Percentiles rank a stretch among this genome's conserved stretches.
Evolutionary conservation across 106 monocot genomes (phyloP).

Genomic region (Dioscorea dumetorum): DNA sequence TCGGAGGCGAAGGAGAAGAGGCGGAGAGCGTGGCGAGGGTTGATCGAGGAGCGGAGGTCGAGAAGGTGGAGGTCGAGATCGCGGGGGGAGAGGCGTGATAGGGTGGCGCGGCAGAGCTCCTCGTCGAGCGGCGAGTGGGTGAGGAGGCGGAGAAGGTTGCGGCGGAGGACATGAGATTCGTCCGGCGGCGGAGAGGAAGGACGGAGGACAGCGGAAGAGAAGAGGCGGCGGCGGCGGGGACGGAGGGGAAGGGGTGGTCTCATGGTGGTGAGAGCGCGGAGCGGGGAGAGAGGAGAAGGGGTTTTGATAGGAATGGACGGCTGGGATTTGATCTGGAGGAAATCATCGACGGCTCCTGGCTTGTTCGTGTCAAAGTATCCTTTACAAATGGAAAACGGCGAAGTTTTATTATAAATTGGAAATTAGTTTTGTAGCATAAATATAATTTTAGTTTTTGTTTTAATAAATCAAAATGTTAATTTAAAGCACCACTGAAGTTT

Average conservation of each 20-base stretch:
- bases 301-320: not conserved
- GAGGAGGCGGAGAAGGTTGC: constrained; percentile 13
- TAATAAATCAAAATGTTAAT: too few relatives aligned
- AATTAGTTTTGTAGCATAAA: too few relatives aligned
- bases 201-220: constrained; percentile 1
- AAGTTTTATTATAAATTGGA: too few relatives aligned
- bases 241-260: not conserved
- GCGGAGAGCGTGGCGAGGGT: constrained; percentile 29
- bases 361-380: too few relatives aligned
- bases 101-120: constrained; percentile 16
- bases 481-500: too few relatives aligned
- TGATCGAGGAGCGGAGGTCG: constrained; percentile 24
- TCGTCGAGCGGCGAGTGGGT: constrained; percentile 5
- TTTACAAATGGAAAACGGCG: too few relatives aligned
- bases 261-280: constrained; percentile 5
- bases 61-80: constrained; percentile 24
- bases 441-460: too few relatives aligned
- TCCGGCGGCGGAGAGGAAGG: not conserved
- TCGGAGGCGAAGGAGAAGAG: constrained; percentile 46
- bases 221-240: not conserved
- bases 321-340: not conserved
- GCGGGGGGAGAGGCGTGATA: constrained; percentile 20
- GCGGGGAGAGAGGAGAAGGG: not conserved
- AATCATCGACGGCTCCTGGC: too few relatives aligned
- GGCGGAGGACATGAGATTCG: not conserved